Percentiles rank a stretch among this genome's conserved stretches.
phyloP scores from a whole-genome alignment of 441 rosid species.

The Adansonia rubrostipa region DNA sequence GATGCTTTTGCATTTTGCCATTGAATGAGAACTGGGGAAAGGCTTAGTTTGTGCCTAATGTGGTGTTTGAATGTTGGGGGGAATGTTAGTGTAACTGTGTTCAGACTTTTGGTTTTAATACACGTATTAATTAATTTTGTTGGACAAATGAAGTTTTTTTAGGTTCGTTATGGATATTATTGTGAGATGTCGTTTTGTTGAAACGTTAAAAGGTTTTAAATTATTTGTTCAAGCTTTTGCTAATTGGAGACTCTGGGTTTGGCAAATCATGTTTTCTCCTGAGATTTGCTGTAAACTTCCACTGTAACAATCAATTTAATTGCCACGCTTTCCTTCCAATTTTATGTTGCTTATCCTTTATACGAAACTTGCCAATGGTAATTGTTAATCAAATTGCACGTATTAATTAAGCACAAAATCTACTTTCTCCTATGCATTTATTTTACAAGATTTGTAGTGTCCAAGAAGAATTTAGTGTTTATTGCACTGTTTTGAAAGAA shows the following conservation, averaged over 20 bases:
- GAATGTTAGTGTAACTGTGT: background rate
- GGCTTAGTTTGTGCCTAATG: background rate
- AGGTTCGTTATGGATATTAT: background rate
- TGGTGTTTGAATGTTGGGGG: background rate
- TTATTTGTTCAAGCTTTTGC: conserved; percentile 48
- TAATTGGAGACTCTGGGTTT: conserved; percentile 50
- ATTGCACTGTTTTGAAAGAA: no score
- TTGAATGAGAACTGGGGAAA: background rate
- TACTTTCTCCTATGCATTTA: background rate
- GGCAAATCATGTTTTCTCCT: conserved; percentile 53
- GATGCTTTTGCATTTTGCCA: background rate
- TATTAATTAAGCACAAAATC: background rate
- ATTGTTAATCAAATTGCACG: background rate
- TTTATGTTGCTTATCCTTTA: background rate
- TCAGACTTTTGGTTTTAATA: background rate
- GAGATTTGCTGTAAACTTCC: conserved; percentile 44
- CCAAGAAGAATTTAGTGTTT: background rate
- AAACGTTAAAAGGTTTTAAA: conserved; percentile 8
- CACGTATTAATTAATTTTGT: background rate
- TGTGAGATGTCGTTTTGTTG: background rate
- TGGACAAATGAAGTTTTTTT: background rate
- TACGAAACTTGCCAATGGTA: background rate
- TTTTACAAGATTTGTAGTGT: background rate
- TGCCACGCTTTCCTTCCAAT: background rate
- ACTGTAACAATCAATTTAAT: background rate